Conservation (phyloP, 2,329 filamentous ascomycete species). For the Colletotrichum tamarilloi region DNA sequence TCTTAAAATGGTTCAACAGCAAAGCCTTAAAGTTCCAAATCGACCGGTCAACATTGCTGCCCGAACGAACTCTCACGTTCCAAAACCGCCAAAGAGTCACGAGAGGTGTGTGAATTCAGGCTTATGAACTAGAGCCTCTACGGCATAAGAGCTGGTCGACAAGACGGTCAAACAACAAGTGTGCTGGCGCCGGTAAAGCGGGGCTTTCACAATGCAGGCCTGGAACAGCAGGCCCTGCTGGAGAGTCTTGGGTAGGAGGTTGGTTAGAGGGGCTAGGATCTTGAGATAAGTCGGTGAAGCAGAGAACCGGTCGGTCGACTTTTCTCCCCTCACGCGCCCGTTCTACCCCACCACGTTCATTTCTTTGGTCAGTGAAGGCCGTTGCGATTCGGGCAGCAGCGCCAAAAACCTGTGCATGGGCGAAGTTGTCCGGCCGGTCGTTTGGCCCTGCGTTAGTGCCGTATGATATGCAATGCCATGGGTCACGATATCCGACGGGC, state of each 20-base stretch:
- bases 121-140: background rate
- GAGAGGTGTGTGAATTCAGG: background rate
- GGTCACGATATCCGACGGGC: background rate
- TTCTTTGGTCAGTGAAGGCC: background rate
- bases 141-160: background rate
- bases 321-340: background rate
- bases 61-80: background rate
- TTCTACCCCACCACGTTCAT: background rate
- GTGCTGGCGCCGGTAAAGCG: slow-evolving; percentile 2
- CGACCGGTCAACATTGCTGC: background rate
- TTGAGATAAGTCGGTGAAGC: slow-evolving; percentile 4
- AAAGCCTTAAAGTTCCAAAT: background rate
- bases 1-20: too few relatives aligned
- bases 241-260: background rate
- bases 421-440: background rate
- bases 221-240: background rate
- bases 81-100: background rate
- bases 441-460: background rate
- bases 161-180: background rate
- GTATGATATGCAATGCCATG: background rate
- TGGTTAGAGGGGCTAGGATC: background rate
- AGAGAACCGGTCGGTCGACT: background rate
- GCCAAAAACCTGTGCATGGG: background rate
- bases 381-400: background rate
- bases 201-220: background rate